phyloP scores from a whole-genome alignment of 805 yeast genomes.

The Teunomyces gatunensis region DNA sequence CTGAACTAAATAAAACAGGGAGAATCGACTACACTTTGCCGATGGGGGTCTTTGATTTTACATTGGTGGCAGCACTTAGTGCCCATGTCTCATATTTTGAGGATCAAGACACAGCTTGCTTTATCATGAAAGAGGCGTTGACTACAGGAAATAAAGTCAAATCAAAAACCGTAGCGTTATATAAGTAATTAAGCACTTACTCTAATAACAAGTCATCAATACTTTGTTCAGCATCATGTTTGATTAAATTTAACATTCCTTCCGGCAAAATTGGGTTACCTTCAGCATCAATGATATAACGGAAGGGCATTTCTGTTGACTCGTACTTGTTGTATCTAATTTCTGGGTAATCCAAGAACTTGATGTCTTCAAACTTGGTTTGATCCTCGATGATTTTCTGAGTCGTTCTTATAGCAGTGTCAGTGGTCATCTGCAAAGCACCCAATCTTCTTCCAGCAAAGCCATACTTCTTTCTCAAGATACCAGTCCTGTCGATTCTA shows the following conservation, averaged over 20 bases:
- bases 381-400: conserved; percentile 67
- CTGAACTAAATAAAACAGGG: conserved; percentile 62
- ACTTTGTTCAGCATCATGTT: conserved; percentile 79
- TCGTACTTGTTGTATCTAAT: conserved; percentile 83
- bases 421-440: conserved; percentile 92
- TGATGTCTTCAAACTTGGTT: conserved; percentile 63
- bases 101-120: conserved; percentile 79
- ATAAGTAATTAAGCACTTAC: conserved; percentile 15
- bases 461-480: conserved; percentile 75
- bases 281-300: conserved; percentile 68
- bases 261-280: conserved; percentile 82
- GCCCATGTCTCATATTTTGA: conserved; percentile 91
- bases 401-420: conserved; percentile 93
- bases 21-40: conserved; percentile 80
- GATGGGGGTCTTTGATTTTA: conserved; percentile 75
- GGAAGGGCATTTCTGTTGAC: conserved; percentile 96
- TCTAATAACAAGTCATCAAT: conserved; percentile 63
- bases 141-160: conserved; percentile 16
- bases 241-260: conserved; percentile 87
- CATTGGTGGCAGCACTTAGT: conserved; percentile 74
- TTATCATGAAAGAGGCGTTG: conserved; percentile 61
- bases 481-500: conserved; percentile 89
- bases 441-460: conserved; percentile 87
- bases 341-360: conserved; percentile 91
- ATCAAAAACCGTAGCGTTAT: conserved; percentile 26